A percentile compares a stretch with the other conserved stretches of the same genome.
phyloP scores from a whole-genome alignment of 1,284 basidiomycete species.

The Marasmius oreades region DNA sequence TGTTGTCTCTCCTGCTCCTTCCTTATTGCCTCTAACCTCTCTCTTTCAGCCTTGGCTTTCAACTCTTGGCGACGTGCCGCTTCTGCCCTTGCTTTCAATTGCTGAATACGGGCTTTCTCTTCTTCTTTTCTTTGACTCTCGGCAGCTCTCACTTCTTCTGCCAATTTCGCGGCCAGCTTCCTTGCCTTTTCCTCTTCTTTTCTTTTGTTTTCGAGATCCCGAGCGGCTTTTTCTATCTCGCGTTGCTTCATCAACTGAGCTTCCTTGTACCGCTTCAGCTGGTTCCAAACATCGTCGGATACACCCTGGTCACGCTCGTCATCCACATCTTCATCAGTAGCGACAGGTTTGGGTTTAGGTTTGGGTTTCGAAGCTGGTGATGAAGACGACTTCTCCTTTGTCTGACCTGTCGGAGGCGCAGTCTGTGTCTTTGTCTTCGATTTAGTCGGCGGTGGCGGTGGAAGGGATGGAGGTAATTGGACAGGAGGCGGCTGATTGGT shows the following conservation, averaged over 20 bases:
- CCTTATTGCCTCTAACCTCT: constrained; percentile 22
- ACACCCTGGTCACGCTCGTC: constrained; percentile 41
- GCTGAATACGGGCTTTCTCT: constrained; percentile 20
- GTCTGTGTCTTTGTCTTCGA: constrained; percentile 6
- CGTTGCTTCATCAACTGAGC: constrained; percentile 17
- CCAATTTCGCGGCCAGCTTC: constrained; percentile 8
- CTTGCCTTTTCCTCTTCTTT: constrained; percentile 18
- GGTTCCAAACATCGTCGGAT: constrained; percentile 39
- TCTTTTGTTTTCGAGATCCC: constrained; percentile 18
- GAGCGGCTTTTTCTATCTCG: constrained; percentile 17
- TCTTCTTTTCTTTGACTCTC: constrained; percentile 15
- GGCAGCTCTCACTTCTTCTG: constrained; percentile 2
- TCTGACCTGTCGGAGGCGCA: neutral
- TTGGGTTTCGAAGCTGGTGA: neutral
- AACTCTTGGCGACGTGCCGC: constrained; percentile 21
- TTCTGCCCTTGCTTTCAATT: constrained; percentile 23
- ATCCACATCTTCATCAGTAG: neutral
- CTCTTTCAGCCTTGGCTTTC: constrained; percentile 21
- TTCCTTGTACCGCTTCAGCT: constrained; percentile 36
- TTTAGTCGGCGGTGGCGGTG: neutral
- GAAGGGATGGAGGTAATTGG: constrained; percentile 10
- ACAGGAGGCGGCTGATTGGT: constrained; percentile 1
- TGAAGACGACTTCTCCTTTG: neutral
- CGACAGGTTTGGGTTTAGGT: neutral
- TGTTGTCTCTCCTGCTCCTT: constrained; percentile 31